A percentile compares a stretch with the other conserved stretches of the same genome.
Evolutionary conservation across 176 grass and related monocot genomes (phyloP).

Genomic region (Puccinellia tenuiflora): DNA sequence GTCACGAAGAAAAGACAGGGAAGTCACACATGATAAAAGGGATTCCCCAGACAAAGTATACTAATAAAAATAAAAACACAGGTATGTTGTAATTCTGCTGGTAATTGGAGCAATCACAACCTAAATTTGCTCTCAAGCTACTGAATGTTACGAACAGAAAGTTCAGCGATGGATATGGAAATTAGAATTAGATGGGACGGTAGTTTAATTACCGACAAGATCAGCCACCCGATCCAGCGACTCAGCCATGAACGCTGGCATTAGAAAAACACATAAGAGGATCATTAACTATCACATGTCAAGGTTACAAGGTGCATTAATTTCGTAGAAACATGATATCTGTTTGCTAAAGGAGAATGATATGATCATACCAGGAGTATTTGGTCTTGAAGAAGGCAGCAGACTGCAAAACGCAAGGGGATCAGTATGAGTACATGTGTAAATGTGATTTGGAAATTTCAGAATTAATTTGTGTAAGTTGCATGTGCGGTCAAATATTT

Average conservation of each 20-base stretch:
- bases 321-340: neutral
- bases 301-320: neutral
- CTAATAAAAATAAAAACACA: neutral
- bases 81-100: neutral
- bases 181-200: neutral
- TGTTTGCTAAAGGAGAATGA: neutral
- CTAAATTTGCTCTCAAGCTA: neutral
- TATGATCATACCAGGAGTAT: neutral
- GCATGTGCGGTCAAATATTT: neutral
- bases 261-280: neutral
- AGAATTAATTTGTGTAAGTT: too few relatives aligned
- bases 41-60: neutral
- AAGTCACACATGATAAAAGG: neutral
- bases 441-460: too few relatives aligned
- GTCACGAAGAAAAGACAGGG: neutral
- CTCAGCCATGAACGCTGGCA: neutral
- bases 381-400: neutral
- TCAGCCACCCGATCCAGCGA: neutral
- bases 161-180: neutral
- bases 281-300: neutral
- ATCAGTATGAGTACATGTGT: neutral
- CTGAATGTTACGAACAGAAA: neutral
- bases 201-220: neutral
- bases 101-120: neutral
- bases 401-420: neutral